A percentile compares a stretch with the other conserved stretches of the same genome.
These are phyloP conservation scores for Xylariaceae sp. DNA, from an alignment of 2,329 filamentous ascomycete genomes.

Conservation along the genomic window DNA sequence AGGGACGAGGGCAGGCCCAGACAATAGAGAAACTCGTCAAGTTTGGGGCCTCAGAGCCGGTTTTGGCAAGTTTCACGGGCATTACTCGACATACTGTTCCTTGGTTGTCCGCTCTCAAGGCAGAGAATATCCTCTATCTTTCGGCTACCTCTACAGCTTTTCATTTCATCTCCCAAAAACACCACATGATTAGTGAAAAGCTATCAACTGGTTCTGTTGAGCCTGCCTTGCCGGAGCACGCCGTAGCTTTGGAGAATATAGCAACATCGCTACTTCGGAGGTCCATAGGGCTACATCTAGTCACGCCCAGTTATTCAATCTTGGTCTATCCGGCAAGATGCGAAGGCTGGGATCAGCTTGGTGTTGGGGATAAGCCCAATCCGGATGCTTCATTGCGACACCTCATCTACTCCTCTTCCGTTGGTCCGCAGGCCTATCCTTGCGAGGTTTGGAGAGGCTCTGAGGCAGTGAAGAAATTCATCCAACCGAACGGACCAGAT, in stretches of 20 bases:
- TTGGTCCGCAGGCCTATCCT: slow-evolving; percentile 23
- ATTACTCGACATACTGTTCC: slow-evolving; percentile 24
- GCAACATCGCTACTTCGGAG: slow-evolving; percentile 22
- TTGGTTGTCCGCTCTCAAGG: slow-evolving; percentile 29
- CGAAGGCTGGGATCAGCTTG: slow-evolving; percentile 25
- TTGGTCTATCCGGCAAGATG: slow-evolving; percentile 29
- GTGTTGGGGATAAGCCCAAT: slow-evolving; percentile 2
- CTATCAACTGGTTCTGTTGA: slow-evolving; percentile 26
- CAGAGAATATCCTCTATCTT: slow-evolving; percentile 25
- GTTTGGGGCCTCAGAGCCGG: slow-evolving; percentile 26
- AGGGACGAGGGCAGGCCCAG: slow-evolving; percentile 26
- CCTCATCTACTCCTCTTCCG: slow-evolving; percentile 26
- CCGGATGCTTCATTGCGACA: slow-evolving; percentile 22
- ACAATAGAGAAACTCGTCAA: slow-evolving; percentile 24
- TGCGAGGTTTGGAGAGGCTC: slow-evolving; percentile 11
- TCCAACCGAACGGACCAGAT: slow-evolving; percentile 12
- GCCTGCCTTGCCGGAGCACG: slow-evolving; percentile 13
- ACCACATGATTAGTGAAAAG: slow-evolving; percentile 16
- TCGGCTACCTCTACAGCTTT: slow-evolving; percentile 24
- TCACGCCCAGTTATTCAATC: slow-evolving; percentile 29
- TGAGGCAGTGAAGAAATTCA: slow-evolving; percentile 1
- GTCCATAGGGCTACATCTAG: slow-evolving; percentile 27
- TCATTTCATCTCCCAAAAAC: slow-evolving; percentile 23
- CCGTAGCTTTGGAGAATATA: slow-evolving; percentile 22
- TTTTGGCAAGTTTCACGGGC: slow-evolving; percentile 26